A percentile compares a stretch with the other conserved stretches of the same genome.
These are phyloP conservation scores for Rubia tinctorum DNA, from an alignment of 305 asterid species.

Conservation along the genomic window DNA sequence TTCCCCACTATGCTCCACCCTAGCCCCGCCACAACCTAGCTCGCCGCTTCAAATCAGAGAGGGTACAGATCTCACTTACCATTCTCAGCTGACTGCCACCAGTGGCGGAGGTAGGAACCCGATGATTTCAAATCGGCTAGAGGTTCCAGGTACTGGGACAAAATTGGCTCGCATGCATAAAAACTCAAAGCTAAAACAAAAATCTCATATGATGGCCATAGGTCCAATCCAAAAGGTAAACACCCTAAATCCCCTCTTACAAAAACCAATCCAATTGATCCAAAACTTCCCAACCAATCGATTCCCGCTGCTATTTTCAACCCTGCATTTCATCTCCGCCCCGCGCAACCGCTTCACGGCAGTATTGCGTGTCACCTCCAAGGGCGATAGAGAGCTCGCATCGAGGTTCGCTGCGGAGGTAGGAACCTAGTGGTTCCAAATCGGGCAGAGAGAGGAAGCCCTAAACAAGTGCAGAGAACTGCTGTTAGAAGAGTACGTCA, in stretches of 20 bases:
- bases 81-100: constrained; percentile 25
- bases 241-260: constrained; percentile 24
- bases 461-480: constrained; percentile 60
- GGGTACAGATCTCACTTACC: constrained; percentile 47
- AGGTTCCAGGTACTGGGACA: not conserved
- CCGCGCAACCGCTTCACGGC: constrained; percentile 22
- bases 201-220: constrained; percentile 21
- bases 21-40: constrained; percentile 20
- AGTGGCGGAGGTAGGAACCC: constrained; percentile 11
- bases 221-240: too few relatives aligned
- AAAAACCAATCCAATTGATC: constrained; percentile 28
- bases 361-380: constrained; percentile 41
- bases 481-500: constrained; percentile 51
- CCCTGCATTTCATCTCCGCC: constrained; percentile 2
- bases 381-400: constrained; percentile 45
- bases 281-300: constrained; percentile 23
- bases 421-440: constrained; percentile 33
- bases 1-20: too few relatives aligned
- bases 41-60: constrained; percentile 66
- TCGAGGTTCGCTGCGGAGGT: constrained; percentile 45
- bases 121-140: too few relatives aligned
- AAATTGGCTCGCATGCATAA: not conserved
- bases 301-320: constrained; percentile 9
- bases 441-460: constrained; percentile 49
- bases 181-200: not conserved